Percentiles rank a stretch among this genome's conserved stretches.
These are phyloP conservation scores for Tylopilus orsonianus DNA, from an alignment of 1,284 basidiomycete species.

Conservation along the genomic window DNA sequence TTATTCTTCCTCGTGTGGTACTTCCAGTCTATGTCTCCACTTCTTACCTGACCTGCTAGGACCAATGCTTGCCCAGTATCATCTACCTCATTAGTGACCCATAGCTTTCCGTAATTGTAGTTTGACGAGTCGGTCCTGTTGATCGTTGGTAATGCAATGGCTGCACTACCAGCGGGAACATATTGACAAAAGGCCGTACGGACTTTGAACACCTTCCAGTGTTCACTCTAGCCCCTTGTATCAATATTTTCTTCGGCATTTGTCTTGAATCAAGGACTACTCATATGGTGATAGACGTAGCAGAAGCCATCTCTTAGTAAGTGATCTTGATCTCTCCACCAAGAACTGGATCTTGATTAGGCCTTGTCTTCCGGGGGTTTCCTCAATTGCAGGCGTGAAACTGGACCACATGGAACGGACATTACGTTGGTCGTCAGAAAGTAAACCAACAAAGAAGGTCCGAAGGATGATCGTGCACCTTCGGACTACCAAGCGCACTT, in stretches of 20 bases:
- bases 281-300: background rate
- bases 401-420: constrained; percentile 13
- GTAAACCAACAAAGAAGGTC: constrained; percentile 18
- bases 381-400: constrained; percentile 3
- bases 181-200: background rate
- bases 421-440: constrained; percentile 21
- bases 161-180: no score
- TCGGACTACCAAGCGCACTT: constrained; percentile 12
- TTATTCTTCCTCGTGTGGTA: background rate
- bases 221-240: background rate
- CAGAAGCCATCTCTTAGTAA: background rate
- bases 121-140: no score
- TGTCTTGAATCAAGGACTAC: background rate
- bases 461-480: constrained; percentile 19
- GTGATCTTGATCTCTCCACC: background rate
- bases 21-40: no score
- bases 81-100: background rate
- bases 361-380: background rate
- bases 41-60: no score
- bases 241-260: background rate
- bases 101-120: background rate
- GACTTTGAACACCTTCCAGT: background rate
- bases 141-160: no score
- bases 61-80: no score
- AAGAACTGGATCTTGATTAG: background rate